These are phyloP conservation scores for Diaporthe nobilis DNA, from an alignment of 2,329 filamentous ascomycete genomes.

Conservation along the genomic window DNA sequence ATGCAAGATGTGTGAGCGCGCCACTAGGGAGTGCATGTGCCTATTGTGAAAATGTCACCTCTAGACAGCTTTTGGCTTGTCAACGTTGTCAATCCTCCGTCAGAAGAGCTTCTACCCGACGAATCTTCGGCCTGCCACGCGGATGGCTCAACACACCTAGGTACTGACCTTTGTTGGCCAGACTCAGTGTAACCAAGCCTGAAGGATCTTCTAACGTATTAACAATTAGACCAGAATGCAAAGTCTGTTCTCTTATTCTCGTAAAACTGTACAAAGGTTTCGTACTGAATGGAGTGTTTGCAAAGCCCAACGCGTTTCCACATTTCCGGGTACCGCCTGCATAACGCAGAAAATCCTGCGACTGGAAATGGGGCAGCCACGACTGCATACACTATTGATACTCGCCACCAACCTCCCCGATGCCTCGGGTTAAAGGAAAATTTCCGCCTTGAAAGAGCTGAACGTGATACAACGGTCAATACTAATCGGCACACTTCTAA, in stretches of 20 bases:
- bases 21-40: conserved; percentile 1
- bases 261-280: neutral
- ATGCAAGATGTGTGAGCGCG: neutral
- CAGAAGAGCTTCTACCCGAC: neutral
- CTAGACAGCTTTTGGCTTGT: neutral
- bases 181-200: too few relatives aligned
- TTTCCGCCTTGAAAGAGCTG: neutral
- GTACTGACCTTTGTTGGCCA: neutral
- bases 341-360: neutral
- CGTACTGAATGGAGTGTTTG: neutral
- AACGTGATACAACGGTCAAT: neutral
- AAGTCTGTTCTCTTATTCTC: neutral
- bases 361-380: neutral
- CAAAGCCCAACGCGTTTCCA: neutral
- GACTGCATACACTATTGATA: neutral
- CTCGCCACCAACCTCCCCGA: neutral
- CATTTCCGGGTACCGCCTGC: neutral
- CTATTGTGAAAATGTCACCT: neutral
- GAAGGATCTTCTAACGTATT: neutral
- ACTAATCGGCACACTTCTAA: neutral
- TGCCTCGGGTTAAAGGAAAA: neutral
- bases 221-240: too few relatives aligned
- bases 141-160: neutral
- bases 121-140: too few relatives aligned
- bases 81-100: neutral